Base-by-base conservation (phyloP, 768 basidiomycete genomes). In the Psilocybe sp. region DNA sequence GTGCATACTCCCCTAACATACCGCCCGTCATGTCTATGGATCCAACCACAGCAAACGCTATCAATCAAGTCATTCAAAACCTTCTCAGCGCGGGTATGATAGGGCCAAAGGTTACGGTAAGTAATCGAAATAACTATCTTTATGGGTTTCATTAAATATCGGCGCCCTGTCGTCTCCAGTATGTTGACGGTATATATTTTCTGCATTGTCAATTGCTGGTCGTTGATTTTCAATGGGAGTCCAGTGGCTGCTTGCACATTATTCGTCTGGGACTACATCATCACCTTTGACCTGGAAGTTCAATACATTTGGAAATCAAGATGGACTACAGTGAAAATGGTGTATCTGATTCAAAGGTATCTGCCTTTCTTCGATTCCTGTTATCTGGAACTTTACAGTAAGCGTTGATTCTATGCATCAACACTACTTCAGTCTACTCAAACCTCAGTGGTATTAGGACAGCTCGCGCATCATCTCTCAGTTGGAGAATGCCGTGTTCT, bases 271-370 rank as follows among this genome's bases (percentile, higher is more conserved):
- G 55, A 56, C 23, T 56, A 52, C 19, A 34, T 56, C 11, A 15
- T 56, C 3, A 56, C 55, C 20, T 18, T 56, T 9, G 38, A 37
- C 3, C 33, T 56, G 51, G 55, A 56, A 28, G 47, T 56, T 12
- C 51, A 56, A 14, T 41, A 50, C 9, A 48, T 56, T 2, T 56
- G 55, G 55, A 34, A 36, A 37, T 43, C 47, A 10, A 46, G 43
- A n/a, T 56, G 51, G 55, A 53, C 43, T 15, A 5, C 34, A 7
- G 49, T 52, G 40, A 56, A 56, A 38, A 14, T 37, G 5, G 10
- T 56, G 7, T 56, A 49, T 40, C 18, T 56, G 9, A 18, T 56
- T 19, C 55, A 56, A 33, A 43, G 55, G 5, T 56, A 56, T 41
- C 44, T 56, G 5, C 55, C 55, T 32, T 52, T 56, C 32, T 12